phyloP scores from a whole-genome alignment of 768 basidiomycete species.

The Podaxis sp. region DNA sequence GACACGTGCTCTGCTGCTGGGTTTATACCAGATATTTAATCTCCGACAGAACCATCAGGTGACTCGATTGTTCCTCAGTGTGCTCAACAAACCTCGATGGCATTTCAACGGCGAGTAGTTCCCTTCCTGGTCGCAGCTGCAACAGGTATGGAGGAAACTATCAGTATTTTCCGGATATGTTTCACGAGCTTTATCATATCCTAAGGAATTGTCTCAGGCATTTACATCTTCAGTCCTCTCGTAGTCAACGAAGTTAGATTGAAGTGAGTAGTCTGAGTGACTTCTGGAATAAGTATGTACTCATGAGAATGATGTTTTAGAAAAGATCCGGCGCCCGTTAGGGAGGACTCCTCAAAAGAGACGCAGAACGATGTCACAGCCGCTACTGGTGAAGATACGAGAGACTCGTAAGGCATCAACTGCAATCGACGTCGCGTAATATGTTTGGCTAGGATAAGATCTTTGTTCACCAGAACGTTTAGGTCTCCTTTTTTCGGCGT shows the following conservation, averaged over 20 bases:
- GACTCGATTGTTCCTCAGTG: not conserved
- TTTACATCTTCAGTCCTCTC: slow-evolving; percentile 63
- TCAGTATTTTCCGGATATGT: not conserved
- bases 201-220: slow-evolving; percentile 55
- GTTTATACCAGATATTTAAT: slow-evolving; percentile 12
- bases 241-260: slow-evolving; percentile 21
- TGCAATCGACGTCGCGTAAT: not conserved
- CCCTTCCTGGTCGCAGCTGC: slow-evolving; percentile 53
- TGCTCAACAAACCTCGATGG: slow-evolving; percentile 18
- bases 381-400: not conserved
- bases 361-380: not conserved
- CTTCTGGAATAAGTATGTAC: not conserved
- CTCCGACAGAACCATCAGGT: slow-evolving; percentile 4
- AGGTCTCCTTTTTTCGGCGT: slow-evolving; percentile 33
- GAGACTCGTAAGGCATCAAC: not conserved
- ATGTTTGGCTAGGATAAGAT: slow-evolving; percentile 12
- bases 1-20: slow-evolving; percentile 14
- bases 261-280: slow-evolving; percentile 15
- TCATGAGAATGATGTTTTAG: slow-evolving; percentile 10
- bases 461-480: slow-evolving; percentile 18
- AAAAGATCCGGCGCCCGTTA: not conserved
- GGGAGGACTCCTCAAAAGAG: not conserved
- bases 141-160: slow-evolving; percentile 40
- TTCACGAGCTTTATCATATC: not conserved
- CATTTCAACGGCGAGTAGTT: slow-evolving; percentile 33